These are phyloP conservation scores for Nothophytophthora sp. DNA, from an alignment of 352 stramenopile genomes.

Conservation along the genomic window DNA sequence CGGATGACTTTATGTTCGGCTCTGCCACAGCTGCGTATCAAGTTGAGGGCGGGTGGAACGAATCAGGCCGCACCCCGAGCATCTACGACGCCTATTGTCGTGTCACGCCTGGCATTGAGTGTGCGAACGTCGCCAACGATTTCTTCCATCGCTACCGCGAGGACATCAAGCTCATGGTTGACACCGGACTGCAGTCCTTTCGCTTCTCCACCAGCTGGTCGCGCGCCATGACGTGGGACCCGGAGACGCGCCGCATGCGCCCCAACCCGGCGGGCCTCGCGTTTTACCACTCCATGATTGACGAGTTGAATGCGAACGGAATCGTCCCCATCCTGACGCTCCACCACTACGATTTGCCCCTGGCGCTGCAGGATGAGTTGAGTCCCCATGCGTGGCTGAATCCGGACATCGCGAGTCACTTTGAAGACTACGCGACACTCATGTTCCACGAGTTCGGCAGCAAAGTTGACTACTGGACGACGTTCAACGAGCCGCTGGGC, in stretches of 20 bases:
- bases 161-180: constrained; percentile 92
- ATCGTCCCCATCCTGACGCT: constrained; percentile 92
- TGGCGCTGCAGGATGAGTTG: constrained; percentile 77
- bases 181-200: constrained; percentile 90
- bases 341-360: constrained; percentile 95
- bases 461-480: constrained; percentile 94
- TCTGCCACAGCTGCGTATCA: constrained; percentile 88
- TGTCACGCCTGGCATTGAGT: constrained; percentile 63
- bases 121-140: constrained; percentile 89
- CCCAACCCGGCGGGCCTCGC: constrained; percentile 86
- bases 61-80: constrained; percentile 65
- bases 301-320: constrained; percentile 63
- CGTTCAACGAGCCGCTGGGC: constrained; percentile 93
- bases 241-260: constrained; percentile 31
- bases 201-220: constrained; percentile 93
- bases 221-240: constrained; percentile 83
- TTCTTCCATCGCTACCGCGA: constrained; percentile 90
- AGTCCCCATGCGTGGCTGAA: constrained; percentile 48
- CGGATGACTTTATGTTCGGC: constrained; percentile 76
- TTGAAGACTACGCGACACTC: constrained; percentile 84
- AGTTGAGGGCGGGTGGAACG: constrained; percentile 87
- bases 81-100: constrained; percentile 93
- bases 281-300: constrained; percentile 93
- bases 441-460: constrained; percentile 92
- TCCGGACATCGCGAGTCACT: constrained; percentile 53